phyloP scores from a whole-genome alignment of 306 rosid genomes.

The Lablab purpureus region DNA sequence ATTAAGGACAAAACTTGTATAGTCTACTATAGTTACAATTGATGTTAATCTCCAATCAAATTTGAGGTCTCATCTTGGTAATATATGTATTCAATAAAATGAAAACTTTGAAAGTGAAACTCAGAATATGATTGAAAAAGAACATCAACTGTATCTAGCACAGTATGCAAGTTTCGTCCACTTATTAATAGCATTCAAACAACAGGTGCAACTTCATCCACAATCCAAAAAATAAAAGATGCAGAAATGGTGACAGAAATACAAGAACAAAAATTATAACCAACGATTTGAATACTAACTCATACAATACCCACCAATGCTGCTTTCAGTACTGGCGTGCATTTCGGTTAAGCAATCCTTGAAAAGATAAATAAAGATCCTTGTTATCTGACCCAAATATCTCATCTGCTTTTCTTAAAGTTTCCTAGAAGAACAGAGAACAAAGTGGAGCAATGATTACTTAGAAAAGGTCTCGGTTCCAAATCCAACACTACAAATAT shows the following conservation, averaged over 20 bases:
- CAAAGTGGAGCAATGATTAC: conserved; percentile 35
- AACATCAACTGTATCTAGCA: too few relatives aligned
- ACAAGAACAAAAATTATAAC: conserved; percentile 24
- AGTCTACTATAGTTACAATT: too few relatives aligned
- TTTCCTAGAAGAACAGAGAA: conserved; percentile 68
- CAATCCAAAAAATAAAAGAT: not conserved
- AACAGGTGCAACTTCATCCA: conserved; percentile 25
- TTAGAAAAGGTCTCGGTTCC: conserved; percentile 23
- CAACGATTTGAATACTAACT: conserved; percentile 52
- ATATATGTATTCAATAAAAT: too few relatives aligned
- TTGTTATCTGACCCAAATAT: conserved; percentile 96
- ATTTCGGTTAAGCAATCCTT: conserved; percentile 90
- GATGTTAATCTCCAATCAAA: too few relatives aligned
- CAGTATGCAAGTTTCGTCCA: too few relatives aligned
- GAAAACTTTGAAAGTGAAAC: too few relatives aligned
- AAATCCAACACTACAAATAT: conserved; percentile 27
- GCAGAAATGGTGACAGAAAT: not conserved
- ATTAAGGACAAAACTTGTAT: too few relatives aligned
- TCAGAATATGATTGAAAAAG: too few relatives aligned
- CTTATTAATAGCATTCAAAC: conserved; percentile 1
- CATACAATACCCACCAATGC: conserved; percentile 45
- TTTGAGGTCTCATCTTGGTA: too few relatives aligned
- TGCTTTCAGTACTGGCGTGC: conserved; percentile 57
- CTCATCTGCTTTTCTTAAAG: conserved; percentile 94
- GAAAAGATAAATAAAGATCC: conserved; percentile 90